Evolutionary conservation across 352 stramenopile species (phyloP), one percentile per base, ranked within the genome.

Genomic region (Peronospora belbahrii): DNA sequence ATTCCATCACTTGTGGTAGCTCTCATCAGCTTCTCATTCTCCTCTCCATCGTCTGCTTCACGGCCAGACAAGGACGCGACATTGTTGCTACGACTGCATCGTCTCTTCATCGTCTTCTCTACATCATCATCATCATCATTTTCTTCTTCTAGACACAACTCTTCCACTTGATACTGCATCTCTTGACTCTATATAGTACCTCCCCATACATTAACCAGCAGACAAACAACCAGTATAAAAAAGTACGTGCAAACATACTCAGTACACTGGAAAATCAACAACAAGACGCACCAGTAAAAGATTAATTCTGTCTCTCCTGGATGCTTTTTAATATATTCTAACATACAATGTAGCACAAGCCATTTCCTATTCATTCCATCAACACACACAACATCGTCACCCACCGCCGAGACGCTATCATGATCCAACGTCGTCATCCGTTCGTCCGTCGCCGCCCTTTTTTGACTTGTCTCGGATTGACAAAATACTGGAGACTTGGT

Each of bases 101-200:
- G 30, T 43, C 22, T 27, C 0, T 47, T 19, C 27, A 11, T 28
- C 25, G n/a, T 49, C 8, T 13, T 42, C 24, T 49, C 22, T 31
- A 24, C 2, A 6, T 28, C n/a, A n/a, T n/a, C n/a, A n/a, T n/a
- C n/a, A n/a, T n/a, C n/a, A n/a, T n/a, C n/a, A n/a, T n/a, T n/a
- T n/a, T n/a, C 34, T 46, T 20, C 28, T 9, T 56, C 24, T 30
- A 66, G 34, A 30, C 33, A 19, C 42, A 66, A 39, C 30, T 36
- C n/a, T 6, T 62, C 46, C 28, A 66, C 57, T 51, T 66, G 57
- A 28, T 61, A 59, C 34, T 59, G 52, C 57, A 66, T 62, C 27
- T 66, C 57, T 36, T 62, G 52, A 10, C 52, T 66, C 57, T 59
- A 48, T 15, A 22, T 4, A 33, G 25, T 30, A n/a, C n/a, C n/a